Percentiles rank a stretch among this genome's conserved stretches.
Conservation (phyloP, 2,329 filamentous ascomycete genomes). For the Venturia aucupariae region DNA sequence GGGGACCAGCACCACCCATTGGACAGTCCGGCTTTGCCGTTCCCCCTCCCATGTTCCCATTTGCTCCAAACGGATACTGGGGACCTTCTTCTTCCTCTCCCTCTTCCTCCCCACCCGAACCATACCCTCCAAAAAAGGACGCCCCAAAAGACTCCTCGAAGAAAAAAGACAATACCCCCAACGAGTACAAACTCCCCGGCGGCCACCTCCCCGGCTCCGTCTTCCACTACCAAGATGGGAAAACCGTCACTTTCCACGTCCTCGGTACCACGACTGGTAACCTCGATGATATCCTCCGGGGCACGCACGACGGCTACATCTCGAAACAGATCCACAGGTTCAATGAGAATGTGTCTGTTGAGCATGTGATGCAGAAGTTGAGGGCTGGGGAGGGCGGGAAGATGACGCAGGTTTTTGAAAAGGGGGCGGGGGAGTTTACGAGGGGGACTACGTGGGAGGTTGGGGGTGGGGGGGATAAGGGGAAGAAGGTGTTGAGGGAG, state of each 20-base stretch:
- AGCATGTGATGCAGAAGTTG: conserved; percentile 13
- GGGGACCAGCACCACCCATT: background rate
- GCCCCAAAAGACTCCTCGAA: background rate
- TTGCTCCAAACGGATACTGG: background rate
- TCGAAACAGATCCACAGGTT: background rate
- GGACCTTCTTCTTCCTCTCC: background rate
- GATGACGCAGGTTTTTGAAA: conserved; percentile 16
- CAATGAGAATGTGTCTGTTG: conserved; percentile 14
- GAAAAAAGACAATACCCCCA: background rate
- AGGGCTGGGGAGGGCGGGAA: conserved; percentile 12
- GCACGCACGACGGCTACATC: conserved; percentile 8
- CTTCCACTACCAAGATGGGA: background rate
- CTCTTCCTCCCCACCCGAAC: too few relatives aligned
- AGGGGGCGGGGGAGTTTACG: conserved; percentile 14
- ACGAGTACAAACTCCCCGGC: background rate
- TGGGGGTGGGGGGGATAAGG: background rate
- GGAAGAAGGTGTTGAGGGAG: conserved; percentile 5
- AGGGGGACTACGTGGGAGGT: conserved; percentile 14
- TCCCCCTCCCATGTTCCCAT: background rate
- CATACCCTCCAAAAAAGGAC: background rate
- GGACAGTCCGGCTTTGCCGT: background rate
- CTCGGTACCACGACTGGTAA: background rate
- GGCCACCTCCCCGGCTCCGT: background rate
- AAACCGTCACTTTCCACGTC: conserved; percentile 5
- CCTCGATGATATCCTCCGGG: background rate